Base-by-base conservation (phyloP, 1,284 basidiomycete genomes). In the Xerocomus nothofagi region DNA sequence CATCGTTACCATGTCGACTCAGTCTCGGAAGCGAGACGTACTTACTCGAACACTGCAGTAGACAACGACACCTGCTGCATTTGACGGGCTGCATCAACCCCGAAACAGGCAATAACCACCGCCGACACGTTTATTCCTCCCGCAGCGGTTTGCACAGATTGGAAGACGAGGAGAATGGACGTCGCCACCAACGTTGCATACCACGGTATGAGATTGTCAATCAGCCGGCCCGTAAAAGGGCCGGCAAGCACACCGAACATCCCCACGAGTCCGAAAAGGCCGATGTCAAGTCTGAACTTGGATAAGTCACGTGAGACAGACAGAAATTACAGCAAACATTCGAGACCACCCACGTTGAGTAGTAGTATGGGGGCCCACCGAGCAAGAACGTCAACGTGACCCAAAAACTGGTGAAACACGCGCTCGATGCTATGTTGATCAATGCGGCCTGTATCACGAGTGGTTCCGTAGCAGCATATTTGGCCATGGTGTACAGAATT, bases 341-440 rank as follows among this genome's bases (percentile, higher is more conserved):
- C 20, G n/a, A 37, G 15, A 38, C 14, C 14, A 66, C 80, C 41
- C 57, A 83, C 81, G 81, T 84, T 0, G 79, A 81, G 57, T 81
- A 87, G 58, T 81, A 60, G 58, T 88, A 89, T 2, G 84, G 85
- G 2, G 76, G 59, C 10, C 78, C 83, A 12, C 79, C 80, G 2
- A 91, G 76, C 27, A 89, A 68, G 68, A 88, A 89, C 0, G 87
- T 89, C 50, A 88, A 62, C 4, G 83, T 86, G 1, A 86, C 82
- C 87, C 86, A 89, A 60, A 82, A 85, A 53, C 73, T 75, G 11
- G 71, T 72, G 61, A 84, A 85, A 54, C 77, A 76, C 2, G 80
- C 80, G 49, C 78, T 81, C 14, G 78, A 79, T 5, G 75, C 73
- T 17, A 82, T 67, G 44, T 78, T 79, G 52, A 84, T 75, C 30